Conservation (phyloP, 148 eudicot genomes). For the Rheum nobile region DNA sequence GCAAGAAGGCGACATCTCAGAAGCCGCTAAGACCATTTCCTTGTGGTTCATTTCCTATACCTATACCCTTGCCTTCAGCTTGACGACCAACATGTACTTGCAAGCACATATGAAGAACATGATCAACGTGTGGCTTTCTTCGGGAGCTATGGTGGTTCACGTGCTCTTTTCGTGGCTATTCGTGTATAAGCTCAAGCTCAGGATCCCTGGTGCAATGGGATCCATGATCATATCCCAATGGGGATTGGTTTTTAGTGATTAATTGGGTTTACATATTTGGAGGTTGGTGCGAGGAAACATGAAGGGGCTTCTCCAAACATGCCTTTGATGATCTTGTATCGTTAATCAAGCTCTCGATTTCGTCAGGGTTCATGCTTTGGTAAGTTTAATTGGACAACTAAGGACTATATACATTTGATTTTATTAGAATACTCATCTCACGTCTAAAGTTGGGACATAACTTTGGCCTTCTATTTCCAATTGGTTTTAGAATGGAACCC, state of each 20-base stretch:
- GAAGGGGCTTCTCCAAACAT: neutral
- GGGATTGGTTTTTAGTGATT: neutral
- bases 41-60: constrained; percentile 7
- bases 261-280: constrained; percentile 5
- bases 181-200: neutral
- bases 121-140: constrained; percentile 38
- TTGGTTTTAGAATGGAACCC: too few species aligned
- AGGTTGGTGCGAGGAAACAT: neutral
- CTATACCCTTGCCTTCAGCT: neutral
- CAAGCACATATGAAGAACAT: constrained; percentile 61
- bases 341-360: neutral
- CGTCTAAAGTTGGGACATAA: too few species aligned
- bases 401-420: too few species aligned
- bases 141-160: constrained; percentile 24
- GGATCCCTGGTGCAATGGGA: constrained; percentile 2
- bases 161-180: constrained; percentile 38
- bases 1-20: neutral
- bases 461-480: too few species aligned
- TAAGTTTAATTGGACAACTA: constrained; percentile 10
- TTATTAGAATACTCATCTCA: too few species aligned
- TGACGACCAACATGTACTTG: constrained; percentile 45
- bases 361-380: constrained; percentile 1
- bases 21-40: neutral
- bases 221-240: neutral
- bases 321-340: neutral